Evolutionary conservation across 2,329 filamentous ascomycete species (phyloP).

Genomic region (Penicillium sp.): DNA sequence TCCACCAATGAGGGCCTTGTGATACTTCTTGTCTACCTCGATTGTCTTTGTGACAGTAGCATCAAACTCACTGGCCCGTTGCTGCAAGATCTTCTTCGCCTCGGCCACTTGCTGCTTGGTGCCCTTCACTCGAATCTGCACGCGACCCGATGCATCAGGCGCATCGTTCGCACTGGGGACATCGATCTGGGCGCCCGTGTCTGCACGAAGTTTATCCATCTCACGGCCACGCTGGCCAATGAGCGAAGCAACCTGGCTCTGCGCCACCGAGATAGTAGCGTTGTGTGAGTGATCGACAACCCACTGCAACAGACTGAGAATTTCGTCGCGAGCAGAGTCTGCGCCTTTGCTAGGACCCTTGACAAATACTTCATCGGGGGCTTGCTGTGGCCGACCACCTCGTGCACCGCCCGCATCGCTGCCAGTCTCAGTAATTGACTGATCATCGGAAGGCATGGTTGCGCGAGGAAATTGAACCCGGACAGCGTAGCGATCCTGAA

Average conservation of each 20-base stretch:
- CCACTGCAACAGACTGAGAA: constrained; percentile 82
- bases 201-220: constrained; percentile 80
- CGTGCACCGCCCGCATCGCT: constrained; percentile 58
- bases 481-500: constrained; percentile 89
- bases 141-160: constrained; percentile 57
- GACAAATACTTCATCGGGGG: constrained; percentile 79
- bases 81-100: constrained; percentile 82
- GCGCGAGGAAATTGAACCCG: constrained; percentile 87
- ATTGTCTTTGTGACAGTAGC: constrained; percentile 79
- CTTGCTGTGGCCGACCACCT: constrained; percentile 64
- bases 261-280: constrained; percentile 75
- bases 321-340: constrained; percentile 84
- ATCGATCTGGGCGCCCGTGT: constrained; percentile 83
- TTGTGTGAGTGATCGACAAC: constrained; percentile 79
- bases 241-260: constrained; percentile 85
- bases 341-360: constrained; percentile 90
- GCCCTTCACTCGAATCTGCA: constrained; percentile 87
- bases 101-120: constrained; percentile 86
- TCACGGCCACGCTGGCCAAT: constrained; percentile 87
- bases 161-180: constrained; percentile 75
- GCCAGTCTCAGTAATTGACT: constrained; percentile 60
- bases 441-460: constrained; percentile 56
- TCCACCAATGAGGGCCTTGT: constrained; percentile 75
- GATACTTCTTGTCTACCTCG: constrained; percentile 90
- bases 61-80: constrained; percentile 81